A percentile compares a stretch with the other conserved stretches of the same genome.
Evolutionary conservation across 164 flowering plant genomes (phyloP).

Genomic region (Stephania japonica): DNA sequence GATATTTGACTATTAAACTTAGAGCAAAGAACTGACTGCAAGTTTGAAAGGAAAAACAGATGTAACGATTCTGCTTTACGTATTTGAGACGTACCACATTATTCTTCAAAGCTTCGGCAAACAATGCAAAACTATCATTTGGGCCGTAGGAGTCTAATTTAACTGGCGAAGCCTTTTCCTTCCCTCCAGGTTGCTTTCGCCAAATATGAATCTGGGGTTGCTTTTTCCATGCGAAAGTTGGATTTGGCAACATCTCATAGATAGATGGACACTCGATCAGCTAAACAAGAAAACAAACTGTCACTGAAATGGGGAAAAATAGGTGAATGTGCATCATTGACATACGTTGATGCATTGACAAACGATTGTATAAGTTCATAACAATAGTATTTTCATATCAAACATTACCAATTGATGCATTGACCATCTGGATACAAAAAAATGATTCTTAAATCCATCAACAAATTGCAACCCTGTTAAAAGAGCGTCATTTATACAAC

Average conservation of each 20-base stretch:
- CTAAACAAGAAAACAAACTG: conserved; percentile 27
- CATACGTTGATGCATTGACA: no score
- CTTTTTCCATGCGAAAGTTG: conserved; percentile 61
- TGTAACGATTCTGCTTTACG: background rate
- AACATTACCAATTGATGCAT: conserved; percentile 91
- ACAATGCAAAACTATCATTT: conserved; percentile 32
- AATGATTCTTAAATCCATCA: conserved; percentile 70
- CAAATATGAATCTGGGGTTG: conserved; percentile 73
- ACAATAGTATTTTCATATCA: background rate
- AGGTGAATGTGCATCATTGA: background rate
- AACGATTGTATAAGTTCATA: background rate
- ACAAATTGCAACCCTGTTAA: conserved; percentile 87
- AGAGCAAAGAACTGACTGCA: background rate
- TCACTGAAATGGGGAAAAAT: background rate
- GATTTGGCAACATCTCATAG: conserved; percentile 90
- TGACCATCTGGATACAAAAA: conserved; percentile 86
- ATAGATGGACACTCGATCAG: conserved; percentile 91
- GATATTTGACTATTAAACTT: background rate
- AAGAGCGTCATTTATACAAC: conserved; percentile 79
- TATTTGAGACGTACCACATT: conserved; percentile 51
- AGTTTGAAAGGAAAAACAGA: background rate
- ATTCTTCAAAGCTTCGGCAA: conserved; percentile 59
- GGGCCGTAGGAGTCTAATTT: conserved; percentile 56
- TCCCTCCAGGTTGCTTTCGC: conserved; percentile 46
- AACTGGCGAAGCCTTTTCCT: conserved; percentile 23